Percentiles rank a stretch among this genome's conserved stretches.
Evolutionary conservation across 495 filamentous ascomycete species (phyloP).

Genomic region (Usnea hakonensis): DNA sequence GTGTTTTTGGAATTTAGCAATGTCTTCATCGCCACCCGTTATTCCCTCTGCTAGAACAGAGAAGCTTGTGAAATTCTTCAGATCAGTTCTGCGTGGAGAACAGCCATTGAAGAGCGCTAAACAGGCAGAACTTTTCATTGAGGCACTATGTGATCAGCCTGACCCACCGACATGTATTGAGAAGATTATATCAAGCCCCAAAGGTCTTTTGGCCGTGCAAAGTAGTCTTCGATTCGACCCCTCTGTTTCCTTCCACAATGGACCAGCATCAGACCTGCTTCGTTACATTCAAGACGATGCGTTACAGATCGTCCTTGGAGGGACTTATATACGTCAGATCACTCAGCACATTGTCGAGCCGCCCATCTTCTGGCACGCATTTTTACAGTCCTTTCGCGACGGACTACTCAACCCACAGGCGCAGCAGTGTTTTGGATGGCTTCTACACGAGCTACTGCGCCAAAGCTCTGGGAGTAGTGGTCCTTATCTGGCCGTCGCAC

Average conservation of each 20-base stretch:
- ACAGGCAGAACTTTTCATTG: constrained; percentile 53
- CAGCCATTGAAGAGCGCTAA: constrained; percentile 24
- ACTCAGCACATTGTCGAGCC: constrained; percentile 49
- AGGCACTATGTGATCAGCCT: constrained; percentile 46
- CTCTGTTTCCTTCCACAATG: constrained; percentile 46
- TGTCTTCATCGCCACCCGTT: no score
- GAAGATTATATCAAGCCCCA: constrained; percentile 43
- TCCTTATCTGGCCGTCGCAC: constrained; percentile 28
- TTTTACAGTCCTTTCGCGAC: constrained; percentile 38
- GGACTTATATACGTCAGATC: constrained; percentile 47
- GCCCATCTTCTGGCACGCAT: constrained; percentile 52
- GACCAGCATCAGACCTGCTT: constrained; percentile 26
- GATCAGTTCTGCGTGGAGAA: constrained; percentile 29
- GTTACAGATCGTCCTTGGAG: constrained; percentile 48
- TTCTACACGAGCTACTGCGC: constrained; percentile 49
- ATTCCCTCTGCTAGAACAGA: neutral
- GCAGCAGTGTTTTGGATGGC: constrained; percentile 49
- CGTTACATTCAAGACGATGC: constrained; percentile 23
- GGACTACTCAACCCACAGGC: constrained; percentile 34
- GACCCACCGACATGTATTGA: constrained; percentile 47
- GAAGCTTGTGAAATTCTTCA: constrained; percentile 25
- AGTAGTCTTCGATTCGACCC: constrained; percentile 42
- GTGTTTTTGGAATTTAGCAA: no score
- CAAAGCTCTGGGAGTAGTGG: constrained; percentile 27
- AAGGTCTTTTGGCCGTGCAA: constrained; percentile 42